Base-by-base conservation (phyloP, 148 eudicot species). In the Amaranthus palmeri region DNA sequence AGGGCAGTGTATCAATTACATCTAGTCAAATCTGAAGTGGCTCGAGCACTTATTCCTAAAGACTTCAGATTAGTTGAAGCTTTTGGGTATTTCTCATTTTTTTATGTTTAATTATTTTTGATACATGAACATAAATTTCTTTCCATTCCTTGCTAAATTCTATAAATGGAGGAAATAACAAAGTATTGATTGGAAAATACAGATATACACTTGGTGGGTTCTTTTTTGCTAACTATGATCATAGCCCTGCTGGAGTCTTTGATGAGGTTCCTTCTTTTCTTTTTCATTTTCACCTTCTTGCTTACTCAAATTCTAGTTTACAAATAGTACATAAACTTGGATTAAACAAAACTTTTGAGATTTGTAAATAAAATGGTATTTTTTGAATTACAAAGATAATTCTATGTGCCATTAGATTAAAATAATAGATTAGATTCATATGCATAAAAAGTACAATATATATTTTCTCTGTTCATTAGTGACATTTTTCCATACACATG, bases 161-260 rank as follows among this genome's bases (percentile, higher is more conserved):
- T 6, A 7, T 15, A 2, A 18, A 8, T 14, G 5, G 47, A 55
- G 25, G 52, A 52, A 53, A 52, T 67, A 72, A 67, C 66, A 25
- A 2, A 11, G 48, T 63, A 41, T 70, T 8, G 17, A 18, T 57
- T 74, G 63, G 15, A 42, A 54, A 65, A n/a, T 64, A 44, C 85
- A 92, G 95, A 49, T 92, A 89, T 56, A 89, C 97, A 40, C 89
- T 92, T 53, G 97, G 97, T 66, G 97, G 97, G 40, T 89, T 92
- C 84, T 92, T 92, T 82, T 80, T 89, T 60, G 97, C 97, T 71
- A 86, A 83, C 74, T 92, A 92, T 83, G 86, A 85, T 75, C 88
- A 92, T 78, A 92, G 92, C 75, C 97, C 97, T 44, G 90, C 83
- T 58, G 97, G 97, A 77, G 86, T 68, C 52, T 92, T 92, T 78